Base-by-base conservation (phyloP, 495 filamentous ascomycete genomes). In the Penicillium malachiteum region DNA sequence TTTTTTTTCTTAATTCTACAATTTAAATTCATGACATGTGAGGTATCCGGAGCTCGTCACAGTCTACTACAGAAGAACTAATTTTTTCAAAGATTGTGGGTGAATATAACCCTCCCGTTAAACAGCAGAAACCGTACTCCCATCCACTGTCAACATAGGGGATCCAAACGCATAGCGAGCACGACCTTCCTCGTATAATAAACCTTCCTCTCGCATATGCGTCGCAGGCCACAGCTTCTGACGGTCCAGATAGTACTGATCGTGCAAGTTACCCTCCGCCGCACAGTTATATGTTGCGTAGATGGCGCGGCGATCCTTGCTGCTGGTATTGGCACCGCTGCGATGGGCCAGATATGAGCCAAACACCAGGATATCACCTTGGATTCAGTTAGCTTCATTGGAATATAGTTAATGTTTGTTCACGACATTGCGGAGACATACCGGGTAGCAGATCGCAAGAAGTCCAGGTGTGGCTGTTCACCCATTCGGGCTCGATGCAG, bases 241-340 rank as follows among this genome's bases (percentile, higher is more conserved):
- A 10, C 76, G 59, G 50, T 75, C 73, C n/a, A 56, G 53, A 60
- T 78, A 79, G 57, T 78, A 79, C 33, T 67, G 59, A 48, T 73
- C 65, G 41, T 75, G 72, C 26, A 79, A 58, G 52, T 77, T 68
- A 0, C 76, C 75, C 40, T 78, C 76, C 1, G 68, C 48, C 9
- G 63, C 68, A 46, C 69, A 68, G 54, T 78, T 77, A 56, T 77
- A 79, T 1, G 76, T 78, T 0, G 76, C 74, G 49, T 79, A 78
- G 44, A 78, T 70, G 8, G 71, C 71, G 5, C 67, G 68, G 3
- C 76, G 67, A 42, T 73, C 69, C 39, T 68, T 72, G 13, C 52
- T 40, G 48, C 72, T 77, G 13, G 56, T 63, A 49, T 79, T 78
- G 30, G 68, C 50, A 16, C 72, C 74, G 45, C 72, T 76, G 10